These are phyloP conservation scores for Clonostachys rosea DNA, from an alignment of 2,329 filamentous ascomycete species.

Conservation along the genomic window DNA sequence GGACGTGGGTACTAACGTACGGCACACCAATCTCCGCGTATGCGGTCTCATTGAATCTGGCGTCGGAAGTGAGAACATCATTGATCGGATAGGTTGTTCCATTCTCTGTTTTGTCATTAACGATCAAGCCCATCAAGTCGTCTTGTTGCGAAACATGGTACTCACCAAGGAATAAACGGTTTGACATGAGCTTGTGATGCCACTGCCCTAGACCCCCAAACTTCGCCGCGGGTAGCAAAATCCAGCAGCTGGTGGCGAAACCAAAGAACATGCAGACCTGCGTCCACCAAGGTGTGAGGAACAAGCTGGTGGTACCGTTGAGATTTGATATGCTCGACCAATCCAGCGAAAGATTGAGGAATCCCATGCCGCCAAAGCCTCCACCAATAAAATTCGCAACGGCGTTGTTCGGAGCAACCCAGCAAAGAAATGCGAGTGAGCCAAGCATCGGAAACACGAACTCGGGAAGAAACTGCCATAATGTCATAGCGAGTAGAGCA, in stretches of 20 bases:
- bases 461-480: slow-evolving; percentile 61
- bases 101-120: slow-evolving; percentile 9
- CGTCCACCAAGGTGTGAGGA: slow-evolving; percentile 55
- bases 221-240: slow-evolving; percentile 53
- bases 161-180: slow-evolving; percentile 39
- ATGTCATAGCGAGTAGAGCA: slow-evolving; percentile 42
- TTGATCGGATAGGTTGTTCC: slow-evolving; percentile 26
- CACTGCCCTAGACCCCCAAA: slow-evolving; percentile 49
- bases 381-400: slow-evolving; percentile 57
- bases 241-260: slow-evolving; percentile 52
- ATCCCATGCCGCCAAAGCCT: slow-evolving; percentile 58
- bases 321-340: slow-evolving; percentile 56
- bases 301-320: slow-evolving; percentile 29
- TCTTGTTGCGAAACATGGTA: neutral
- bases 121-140: neutral
- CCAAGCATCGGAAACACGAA: slow-evolving; percentile 55
- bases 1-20: slow-evolving; percentile 52
- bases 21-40: slow-evolving; percentile 44
- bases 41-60: slow-evolving; percentile 40
- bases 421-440: slow-evolving; percentile 58
- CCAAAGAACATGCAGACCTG: slow-evolving; percentile 50
- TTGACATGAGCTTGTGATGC: slow-evolving; percentile 52
- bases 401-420: slow-evolving; percentile 54
- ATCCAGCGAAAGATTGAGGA: slow-evolving; percentile 54
- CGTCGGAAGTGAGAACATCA: slow-evolving; percentile 22